Conservation (phyloP, 164 flowering plant species). For the Stephania cephalantha region DNA sequence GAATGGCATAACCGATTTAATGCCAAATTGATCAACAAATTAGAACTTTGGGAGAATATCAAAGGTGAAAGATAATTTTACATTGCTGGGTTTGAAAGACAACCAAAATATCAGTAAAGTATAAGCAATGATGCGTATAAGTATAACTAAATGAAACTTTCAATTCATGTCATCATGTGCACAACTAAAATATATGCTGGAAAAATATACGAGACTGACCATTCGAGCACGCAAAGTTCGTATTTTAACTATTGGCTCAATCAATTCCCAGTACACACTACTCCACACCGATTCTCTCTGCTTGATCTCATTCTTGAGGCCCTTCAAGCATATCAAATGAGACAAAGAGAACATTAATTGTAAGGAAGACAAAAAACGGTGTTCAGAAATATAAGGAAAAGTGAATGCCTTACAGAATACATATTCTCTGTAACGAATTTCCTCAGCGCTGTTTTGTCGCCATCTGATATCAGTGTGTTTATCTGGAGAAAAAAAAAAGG, state of each 20-base stretch:
- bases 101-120: no score
- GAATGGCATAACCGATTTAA: neutral
- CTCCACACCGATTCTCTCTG: constrained; percentile 73
- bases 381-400: neutral
- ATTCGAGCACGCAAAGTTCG: constrained; percentile 89
- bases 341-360: constrained; percentile 1
- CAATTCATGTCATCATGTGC: neutral
- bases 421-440: constrained; percentile 81
- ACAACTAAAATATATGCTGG: neutral
- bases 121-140: no score
- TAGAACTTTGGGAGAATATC: no score
- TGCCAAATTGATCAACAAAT: neutral
- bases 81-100: no score
- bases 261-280: constrained; percentile 76
- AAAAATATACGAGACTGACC: constrained; percentile 37
- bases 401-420: constrained; percentile 66
- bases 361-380: neutral
- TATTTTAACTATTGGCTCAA: constrained; percentile 67
- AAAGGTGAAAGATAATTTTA: neutral
- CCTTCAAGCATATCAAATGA: constrained; percentile 30
- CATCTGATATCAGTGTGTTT: constrained; percentile 60
- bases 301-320: constrained; percentile 85
- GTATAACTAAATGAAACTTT: neutral
- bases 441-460: constrained; percentile 68
- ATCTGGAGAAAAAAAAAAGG: constrained; percentile 38